phyloP scores from a whole-genome alignment of 2,329 filamentous ascomycete species.

The Pseudogymnoascus sp. region DNA sequence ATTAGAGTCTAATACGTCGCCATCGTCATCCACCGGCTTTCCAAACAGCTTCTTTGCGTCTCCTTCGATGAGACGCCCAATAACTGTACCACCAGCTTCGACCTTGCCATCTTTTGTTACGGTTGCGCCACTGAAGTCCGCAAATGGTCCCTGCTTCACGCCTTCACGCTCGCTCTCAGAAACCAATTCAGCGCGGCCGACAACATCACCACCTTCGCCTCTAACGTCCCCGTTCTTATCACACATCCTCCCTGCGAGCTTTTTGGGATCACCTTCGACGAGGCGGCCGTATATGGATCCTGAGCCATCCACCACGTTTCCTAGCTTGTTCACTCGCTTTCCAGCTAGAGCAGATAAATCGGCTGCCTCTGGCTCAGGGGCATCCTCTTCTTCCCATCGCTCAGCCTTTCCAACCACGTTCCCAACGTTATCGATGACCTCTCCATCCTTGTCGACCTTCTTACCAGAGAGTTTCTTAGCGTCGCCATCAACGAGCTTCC shows the following conservation, averaged over 20 bases:
- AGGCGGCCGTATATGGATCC: conserved; percentile 55
- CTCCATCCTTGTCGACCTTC: conserved; percentile 58
- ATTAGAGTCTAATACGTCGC: conserved; percentile 72
- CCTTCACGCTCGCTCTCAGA: conserved; percentile 56
- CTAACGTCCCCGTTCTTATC: conserved; percentile 64
- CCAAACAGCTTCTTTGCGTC: conserved; percentile 66
- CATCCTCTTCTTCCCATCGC: conserved; percentile 50
- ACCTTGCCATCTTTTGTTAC: conserved; percentile 62
- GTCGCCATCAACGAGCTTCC: conserved; percentile 56
- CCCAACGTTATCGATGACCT: conserved; percentile 58
- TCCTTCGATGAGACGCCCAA: conserved; percentile 62
- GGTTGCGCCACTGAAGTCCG: conserved; percentile 54
- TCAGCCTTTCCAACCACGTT: conserved; percentile 60
- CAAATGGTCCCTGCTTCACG: conserved; percentile 58
- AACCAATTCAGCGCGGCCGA: conserved; percentile 60
- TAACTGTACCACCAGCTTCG: conserved; percentile 57
- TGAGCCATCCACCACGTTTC: conserved; percentile 47
- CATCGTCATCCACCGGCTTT: conserved; percentile 69
- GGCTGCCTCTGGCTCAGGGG: conserved; percentile 36
- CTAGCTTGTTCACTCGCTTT: conserved; percentile 63
- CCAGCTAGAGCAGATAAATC: conserved; percentile 57
- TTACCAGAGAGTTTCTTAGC: conserved; percentile 55
- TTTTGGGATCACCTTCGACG: conserved; percentile 55
- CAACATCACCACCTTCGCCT: conserved; percentile 62
- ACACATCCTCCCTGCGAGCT: conserved; percentile 58